A percentile compares a stretch with the other conserved stretches of the same genome.
Evolutionary conservation across 306 rosid species (phyloP).

Genomic region (Vigna radiata): DNA sequence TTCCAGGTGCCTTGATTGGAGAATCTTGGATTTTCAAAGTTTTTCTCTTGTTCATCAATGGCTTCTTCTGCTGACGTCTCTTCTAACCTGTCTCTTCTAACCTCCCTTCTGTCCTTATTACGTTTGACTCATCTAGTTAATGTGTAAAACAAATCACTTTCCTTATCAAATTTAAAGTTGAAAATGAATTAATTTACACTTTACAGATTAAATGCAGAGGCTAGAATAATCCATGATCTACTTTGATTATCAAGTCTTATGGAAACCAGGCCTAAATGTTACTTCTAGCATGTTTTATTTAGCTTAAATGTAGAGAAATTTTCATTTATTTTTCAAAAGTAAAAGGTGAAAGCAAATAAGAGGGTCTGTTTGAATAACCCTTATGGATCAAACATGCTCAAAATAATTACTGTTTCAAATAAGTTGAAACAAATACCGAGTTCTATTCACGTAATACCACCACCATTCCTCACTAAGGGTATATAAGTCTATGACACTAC

Average conservation of each 20-base stretch:
- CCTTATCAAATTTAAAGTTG: background rate
- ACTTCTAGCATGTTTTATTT: background rate
- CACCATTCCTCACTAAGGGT: constrained; percentile 5
- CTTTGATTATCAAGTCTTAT: background rate
- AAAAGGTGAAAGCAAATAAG: background rate
- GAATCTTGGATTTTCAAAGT: no score
- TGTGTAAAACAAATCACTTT: background rate
- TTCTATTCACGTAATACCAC: background rate
- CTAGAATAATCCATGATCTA: background rate
- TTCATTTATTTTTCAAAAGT: background rate
- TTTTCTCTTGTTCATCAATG: no score
- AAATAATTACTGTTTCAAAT: background rate
- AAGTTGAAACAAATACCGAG: background rate
- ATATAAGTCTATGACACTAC: constrained; percentile 13
- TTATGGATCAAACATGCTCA: background rate
- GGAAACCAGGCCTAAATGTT: background rate
- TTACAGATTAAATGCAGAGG: background rate
- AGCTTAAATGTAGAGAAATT: background rate
- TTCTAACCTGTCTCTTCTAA: no score
- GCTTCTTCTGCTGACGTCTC: no score
- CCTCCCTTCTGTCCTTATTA: no score
- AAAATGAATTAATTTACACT: background rate
- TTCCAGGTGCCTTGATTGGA: no score
- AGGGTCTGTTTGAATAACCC: background rate
- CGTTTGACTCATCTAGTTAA: background rate